These are phyloP conservation scores for Solanum acaule DNA, from an alignment of 257 asterid genomes.

Conservation along the genomic window DNA sequence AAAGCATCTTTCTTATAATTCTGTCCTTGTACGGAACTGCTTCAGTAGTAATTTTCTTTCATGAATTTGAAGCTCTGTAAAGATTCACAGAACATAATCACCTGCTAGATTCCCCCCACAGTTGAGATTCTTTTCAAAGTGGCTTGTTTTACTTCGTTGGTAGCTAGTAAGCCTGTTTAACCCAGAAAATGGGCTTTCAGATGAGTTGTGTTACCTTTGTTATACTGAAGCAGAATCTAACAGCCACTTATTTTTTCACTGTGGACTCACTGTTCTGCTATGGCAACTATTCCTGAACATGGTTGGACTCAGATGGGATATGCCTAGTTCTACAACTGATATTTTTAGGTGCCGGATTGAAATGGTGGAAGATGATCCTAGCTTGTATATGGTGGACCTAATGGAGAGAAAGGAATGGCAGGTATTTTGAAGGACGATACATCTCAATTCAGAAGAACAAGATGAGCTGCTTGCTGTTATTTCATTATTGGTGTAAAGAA, in stretches of 20 bases:
- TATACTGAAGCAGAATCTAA: background rate
- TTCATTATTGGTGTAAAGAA: background rate
- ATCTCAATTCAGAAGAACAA: background rate
- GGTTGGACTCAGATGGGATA: background rate
- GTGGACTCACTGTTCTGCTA: background rate
- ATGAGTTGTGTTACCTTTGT: background rate
- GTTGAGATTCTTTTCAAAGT: background rate
- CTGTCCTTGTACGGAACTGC: background rate
- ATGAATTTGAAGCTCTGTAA: background rate
- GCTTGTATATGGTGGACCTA: background rate
- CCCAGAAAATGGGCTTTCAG: background rate
- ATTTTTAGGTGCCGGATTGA: background rate
- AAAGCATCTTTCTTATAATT: background rate
- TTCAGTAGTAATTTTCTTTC: background rate
- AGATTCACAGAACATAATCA: background rate
- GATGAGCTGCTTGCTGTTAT: background rate
- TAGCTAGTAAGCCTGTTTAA: background rate
- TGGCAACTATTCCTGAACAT: background rate
- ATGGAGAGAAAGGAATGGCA: background rate
- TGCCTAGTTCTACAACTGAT: background rate
- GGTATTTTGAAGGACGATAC: background rate
- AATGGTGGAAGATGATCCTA: background rate
- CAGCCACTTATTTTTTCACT: background rate
- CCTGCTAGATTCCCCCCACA: background rate
- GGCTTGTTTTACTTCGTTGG: background rate